Base-by-base conservation (phyloP, 2,329 filamentous ascomycete species). In the Neoarthrinium moseri region DNA sequence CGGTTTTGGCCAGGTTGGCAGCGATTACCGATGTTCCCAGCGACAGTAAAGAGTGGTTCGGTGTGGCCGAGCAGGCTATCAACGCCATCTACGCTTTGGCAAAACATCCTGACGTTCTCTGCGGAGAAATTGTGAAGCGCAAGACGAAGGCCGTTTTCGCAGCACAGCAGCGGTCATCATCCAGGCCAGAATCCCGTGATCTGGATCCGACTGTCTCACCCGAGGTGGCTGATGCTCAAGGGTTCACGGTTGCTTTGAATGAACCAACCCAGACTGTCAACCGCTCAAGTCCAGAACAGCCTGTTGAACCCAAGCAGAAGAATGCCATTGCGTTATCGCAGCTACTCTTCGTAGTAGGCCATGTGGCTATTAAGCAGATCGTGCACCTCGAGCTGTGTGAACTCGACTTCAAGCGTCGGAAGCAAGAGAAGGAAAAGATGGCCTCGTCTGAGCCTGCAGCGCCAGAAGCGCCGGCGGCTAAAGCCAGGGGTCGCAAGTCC, bases 361-460 rank as follows among this genome's bases (percentile, higher is more conserved):
- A 99, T 61, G 88, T 97, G 38, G 94, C 94, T 12, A 94, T 99
- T 63, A 99, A 99, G 71, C 95, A 99, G 63, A 99, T 99, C 56
- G 95, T 99, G 1, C 94, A 99, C 64, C 80, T 99, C 10, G 94
- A 99, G 59, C 77, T 97, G n/a, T 96, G 91, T 64, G 94, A 99
- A 63, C 83, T 94, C 40, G 94, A 99, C 66, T 99, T 99, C 69
- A 99, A 99, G 74, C 87, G 92, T 44, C 82, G 92, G 54, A 99
- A 99, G 74, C 86, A 89, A 32, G 89, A 94, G 49, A 89, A 91
- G 56, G 89, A 94, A 61, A 91, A 90, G 72, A 77, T 68, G 12
- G 60, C 70, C 2, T 67, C 71, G 0, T 54, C 70, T 45, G 75
- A 75, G 54, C 48, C 57, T 3, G 66, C 65, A 1, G 71, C 73